Conservation (phyloP, 2,329 filamentous ascomycete genomes). For the Fusarium camptoceras region DNA sequence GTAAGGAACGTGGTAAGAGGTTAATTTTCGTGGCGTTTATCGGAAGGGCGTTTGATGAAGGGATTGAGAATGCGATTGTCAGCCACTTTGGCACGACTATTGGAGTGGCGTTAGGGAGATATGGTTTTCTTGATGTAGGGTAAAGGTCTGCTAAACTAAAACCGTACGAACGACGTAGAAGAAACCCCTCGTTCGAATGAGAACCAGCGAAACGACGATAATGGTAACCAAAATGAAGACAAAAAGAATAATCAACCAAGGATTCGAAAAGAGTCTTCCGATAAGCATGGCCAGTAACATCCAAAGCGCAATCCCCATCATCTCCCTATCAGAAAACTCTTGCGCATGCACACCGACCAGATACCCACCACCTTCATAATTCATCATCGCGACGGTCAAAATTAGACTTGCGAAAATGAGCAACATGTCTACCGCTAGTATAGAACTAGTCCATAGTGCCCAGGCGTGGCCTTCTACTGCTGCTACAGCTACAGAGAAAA, state of each 20-base stretch:
- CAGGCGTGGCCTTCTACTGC: not conserved
- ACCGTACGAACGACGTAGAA: slow-evolving; percentile 22
- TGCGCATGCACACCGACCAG: not conserved
- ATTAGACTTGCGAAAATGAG: slow-evolving; percentile 33
- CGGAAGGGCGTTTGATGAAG: not conserved
- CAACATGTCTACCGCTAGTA: slow-evolving; percentile 23
- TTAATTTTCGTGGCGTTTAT: not conserved
- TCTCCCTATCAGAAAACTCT: slow-evolving; percentile 33
- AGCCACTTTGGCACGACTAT: not conserved
- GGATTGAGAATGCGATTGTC: not conserved
- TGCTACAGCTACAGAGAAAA: slow-evolving; percentile 23
- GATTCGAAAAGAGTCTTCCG: slow-evolving; percentile 20
- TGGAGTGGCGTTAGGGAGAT: not conserved
- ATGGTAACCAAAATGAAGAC: slow-evolving; percentile 17
- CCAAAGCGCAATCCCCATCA: slow-evolving; percentile 38
- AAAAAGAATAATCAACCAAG: not conserved
- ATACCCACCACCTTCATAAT: slow-evolving; percentile 36
- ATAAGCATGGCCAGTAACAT: slow-evolving; percentile 34
- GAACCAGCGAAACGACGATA: slow-evolving; percentile 12
- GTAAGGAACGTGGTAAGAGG: slow-evolving; percentile 4
- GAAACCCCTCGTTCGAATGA: slow-evolving; percentile 33
- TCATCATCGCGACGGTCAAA: slow-evolving; percentile 39
- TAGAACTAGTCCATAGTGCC: not conserved
- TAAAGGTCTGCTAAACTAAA: not conserved
- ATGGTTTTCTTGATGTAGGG: not conserved